These are phyloP conservation scores for Crucihimalaya himalaica DNA, from an alignment of 345 rosid species.

Conservation along the genomic window DNA sequence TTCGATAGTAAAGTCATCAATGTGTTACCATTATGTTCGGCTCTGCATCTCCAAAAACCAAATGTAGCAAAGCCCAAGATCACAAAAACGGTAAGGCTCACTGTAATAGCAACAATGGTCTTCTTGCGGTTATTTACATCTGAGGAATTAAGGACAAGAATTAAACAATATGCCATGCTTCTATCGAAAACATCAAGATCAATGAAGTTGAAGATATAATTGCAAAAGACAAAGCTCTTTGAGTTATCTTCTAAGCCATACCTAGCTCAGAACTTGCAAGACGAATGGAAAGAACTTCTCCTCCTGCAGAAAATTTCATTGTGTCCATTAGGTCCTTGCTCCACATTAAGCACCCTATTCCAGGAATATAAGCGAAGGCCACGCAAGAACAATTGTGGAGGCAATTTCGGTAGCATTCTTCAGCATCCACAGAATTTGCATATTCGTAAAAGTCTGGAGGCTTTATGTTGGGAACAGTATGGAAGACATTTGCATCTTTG, in stretches of 20 bases:
- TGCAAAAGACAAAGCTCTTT: not conserved
- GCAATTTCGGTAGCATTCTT: not conserved
- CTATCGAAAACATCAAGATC: not conserved
- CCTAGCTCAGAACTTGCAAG: constrained; percentile 28
- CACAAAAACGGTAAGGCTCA: constrained; percentile 19
- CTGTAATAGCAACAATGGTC: not conserved
- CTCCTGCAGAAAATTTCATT: not conserved
- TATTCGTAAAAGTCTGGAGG: not conserved
- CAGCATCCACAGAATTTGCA: not conserved
- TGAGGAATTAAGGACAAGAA: not conserved
- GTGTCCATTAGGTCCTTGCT: constrained; percentile 2
- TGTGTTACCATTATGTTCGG: constrained; percentile 9
- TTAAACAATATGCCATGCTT: not conserved
- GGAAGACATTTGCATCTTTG: not conserved
- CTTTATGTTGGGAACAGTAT: not conserved
- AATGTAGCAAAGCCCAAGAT: not conserved
- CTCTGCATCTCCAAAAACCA: constrained; percentile 17
- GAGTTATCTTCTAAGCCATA: not conserved
- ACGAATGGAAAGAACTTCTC: constrained; percentile 26
- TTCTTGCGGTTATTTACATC: not conserved
- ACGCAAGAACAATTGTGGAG: not conserved
- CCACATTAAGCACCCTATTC: constrained; percentile 34
- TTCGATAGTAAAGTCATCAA: not conserved
- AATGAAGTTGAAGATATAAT: not conserved
- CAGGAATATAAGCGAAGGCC: not conserved